phyloP scores from a whole-genome alignment of 2,329 filamentous ascomycete genomes.

The Falciphora oryzae region DNA sequence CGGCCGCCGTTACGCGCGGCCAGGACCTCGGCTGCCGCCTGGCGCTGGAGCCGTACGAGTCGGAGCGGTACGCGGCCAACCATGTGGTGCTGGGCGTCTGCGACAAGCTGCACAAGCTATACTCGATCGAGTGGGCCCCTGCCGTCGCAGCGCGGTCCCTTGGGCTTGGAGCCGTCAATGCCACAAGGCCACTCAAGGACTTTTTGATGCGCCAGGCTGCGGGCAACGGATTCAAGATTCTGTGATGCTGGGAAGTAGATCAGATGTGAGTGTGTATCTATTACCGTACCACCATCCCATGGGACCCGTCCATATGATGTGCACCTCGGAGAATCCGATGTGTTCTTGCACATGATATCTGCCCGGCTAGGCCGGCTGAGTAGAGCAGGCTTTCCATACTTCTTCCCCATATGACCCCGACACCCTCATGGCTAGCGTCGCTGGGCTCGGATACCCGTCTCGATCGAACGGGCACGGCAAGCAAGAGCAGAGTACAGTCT shows the following conservation, averaged over 20 bases:
- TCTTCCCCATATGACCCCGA: no score
- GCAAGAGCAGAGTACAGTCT: no score
- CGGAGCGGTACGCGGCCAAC: constrained; percentile 77
- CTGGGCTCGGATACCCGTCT: no score
- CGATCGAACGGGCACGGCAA: no score
- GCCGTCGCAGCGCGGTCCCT: constrained; percentile 73
- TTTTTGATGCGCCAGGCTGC: constrained; percentile 77
- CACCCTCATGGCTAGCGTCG: no score
- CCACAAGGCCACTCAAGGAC: constrained; percentile 67
- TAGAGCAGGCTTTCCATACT: no score
- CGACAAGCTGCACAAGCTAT: constrained; percentile 90
- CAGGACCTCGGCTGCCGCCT: constrained; percentile 79
- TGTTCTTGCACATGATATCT: no score
- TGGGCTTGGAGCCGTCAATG: constrained; percentile 71
- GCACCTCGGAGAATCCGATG: no score
- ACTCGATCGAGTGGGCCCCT: constrained; percentile 73
- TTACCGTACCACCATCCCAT: neutral
- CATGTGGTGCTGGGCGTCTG: constrained; percentile 71
- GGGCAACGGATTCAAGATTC: constrained; percentile 45
- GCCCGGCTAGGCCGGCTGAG: no score
- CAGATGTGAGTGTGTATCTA: neutral
- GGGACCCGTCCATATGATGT: neutral
- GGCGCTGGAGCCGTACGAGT: constrained; percentile 74
- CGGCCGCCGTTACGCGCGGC: constrained; percentile 71
- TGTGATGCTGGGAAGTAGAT: constrained; percentile 15